Evolutionary conservation across 148 eudicot genomes (phyloP), one percentile per base, ranked within the genome.

Genomic region (Suaeda aralocaspica): DNA sequence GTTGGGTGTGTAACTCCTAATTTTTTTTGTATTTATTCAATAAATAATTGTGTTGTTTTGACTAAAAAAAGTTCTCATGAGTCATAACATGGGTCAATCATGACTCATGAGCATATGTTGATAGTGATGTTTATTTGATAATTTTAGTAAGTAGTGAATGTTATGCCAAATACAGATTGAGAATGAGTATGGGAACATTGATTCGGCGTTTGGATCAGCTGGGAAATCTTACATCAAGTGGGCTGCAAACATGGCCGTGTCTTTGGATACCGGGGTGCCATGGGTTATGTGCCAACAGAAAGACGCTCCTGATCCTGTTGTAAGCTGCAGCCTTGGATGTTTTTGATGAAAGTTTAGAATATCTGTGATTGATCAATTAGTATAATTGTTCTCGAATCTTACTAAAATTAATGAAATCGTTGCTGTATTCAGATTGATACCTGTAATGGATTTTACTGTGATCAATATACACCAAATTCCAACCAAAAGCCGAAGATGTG

Each of bases 391-490:
- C 49, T 15, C 18, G 25, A 11, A 34, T 42, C 19, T 44, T 28
- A 13, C 19, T 51, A 9, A 26, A 58, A 65, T 13, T n/a, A 55
- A 50, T 51, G 34, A 24, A 39, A 58, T 74, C 28, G 16, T 66
- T 6, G 1, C 45, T 59, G 22, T 67, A 66, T 69, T 52, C 86
- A 94, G 99, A 91, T 94, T 62, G 84, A 91, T 80, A 94, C 97
- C 28, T 94, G 98, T 86, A 94, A 94, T 68, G 97, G 96, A 50
- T 94, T 91, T 69, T 94, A 94, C 66, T 94, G 99, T 74, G 99
- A 91, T 71, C 90, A 86, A 73, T 94, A 83, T 79, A 91, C 89
- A 25, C 99, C 92, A 14, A 86, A 89, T 77, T 83, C 99, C 61
- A 78, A 80, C 33, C 84, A 86, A 58, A 89, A 75, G 62, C 99